Evolutionary conservation across 495 filamentous ascomycete genomes (phyloP).

Genomic region (Talaromyces wortmannii): DNA sequence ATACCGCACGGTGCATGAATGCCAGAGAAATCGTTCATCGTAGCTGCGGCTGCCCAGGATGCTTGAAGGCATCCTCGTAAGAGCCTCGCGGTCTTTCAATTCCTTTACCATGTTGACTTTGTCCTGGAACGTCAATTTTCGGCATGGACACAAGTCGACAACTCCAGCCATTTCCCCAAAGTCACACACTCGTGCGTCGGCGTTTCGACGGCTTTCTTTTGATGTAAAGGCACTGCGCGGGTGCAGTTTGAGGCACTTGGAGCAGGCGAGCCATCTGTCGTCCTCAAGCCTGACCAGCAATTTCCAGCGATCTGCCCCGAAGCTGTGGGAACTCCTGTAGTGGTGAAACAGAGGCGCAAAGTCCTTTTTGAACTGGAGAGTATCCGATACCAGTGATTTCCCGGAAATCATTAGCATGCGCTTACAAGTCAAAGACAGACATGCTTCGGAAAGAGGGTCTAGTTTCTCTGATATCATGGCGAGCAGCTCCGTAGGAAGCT

Average conservation of each 20-base stretch:
- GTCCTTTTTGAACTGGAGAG: slow-evolving; percentile 34
- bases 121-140: slow-evolving; percentile 38
- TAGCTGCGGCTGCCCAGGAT: slow-evolving; percentile 22
- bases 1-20: slow-evolving; percentile 36
- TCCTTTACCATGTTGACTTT: slow-evolving; percentile 31
- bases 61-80: slow-evolving; percentile 17
- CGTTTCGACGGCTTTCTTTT: slow-evolving; percentile 27
- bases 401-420: slow-evolving; percentile 33
- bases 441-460: slow-evolving; percentile 29
- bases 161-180: slow-evolving; percentile 34
- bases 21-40: slow-evolving; percentile 33
- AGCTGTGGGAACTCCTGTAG: slow-evolving; percentile 35
- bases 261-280: slow-evolving; percentile 31
- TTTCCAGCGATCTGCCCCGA: slow-evolving; percentile 33
- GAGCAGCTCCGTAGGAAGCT: slow-evolving; percentile 37
- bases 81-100: slow-evolving; percentile 23
- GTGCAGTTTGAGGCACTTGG: slow-evolving; percentile 38
- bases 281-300: slow-evolving; percentile 34
- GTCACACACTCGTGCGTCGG: slow-evolving; percentile 30
- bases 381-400: slow-evolving; percentile 24
- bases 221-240: slow-evolving; percentile 27
- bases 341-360: slow-evolving; percentile 41
- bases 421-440: slow-evolving; percentile 37
- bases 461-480: slow-evolving; percentile 35
- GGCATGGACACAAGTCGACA: slow-evolving; percentile 41